phyloP scores from a whole-genome alignment of 164 flowering plant genomes.

The Cinnamomum micranthum region DNA sequence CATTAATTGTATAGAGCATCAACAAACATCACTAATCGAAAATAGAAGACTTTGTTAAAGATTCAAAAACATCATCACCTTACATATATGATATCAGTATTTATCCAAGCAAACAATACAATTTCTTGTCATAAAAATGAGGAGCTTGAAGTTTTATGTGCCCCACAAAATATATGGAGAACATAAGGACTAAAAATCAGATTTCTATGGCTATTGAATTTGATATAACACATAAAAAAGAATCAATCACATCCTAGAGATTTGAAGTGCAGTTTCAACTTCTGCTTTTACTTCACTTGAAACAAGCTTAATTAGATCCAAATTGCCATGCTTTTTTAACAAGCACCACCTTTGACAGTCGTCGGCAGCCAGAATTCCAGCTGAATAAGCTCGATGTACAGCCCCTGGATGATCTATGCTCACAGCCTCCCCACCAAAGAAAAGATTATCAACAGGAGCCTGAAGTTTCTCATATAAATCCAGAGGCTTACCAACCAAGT shows the following conservation, averaged over 20 bases:
- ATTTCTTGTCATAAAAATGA: neutral
- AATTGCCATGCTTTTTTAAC: conserved; percentile 31
- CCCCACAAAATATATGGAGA: neutral
- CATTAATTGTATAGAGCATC: neutral
- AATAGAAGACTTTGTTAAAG: too few species aligned
- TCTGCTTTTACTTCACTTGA: conserved; percentile 41
- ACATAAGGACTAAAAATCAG: neutral
- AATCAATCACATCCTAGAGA: conserved; percentile 67
- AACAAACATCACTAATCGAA: too few species aligned
- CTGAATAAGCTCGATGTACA: conserved; percentile 84
- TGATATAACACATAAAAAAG: neutral
- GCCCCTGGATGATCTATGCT: conserved; percentile 83
- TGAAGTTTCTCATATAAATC: conserved; percentile 73
- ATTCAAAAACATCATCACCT: too few species aligned
- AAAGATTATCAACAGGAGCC: conserved; percentile 63
- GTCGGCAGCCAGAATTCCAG: conserved; percentile 67
- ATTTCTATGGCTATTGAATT: neutral
- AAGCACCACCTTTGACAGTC: conserved; percentile 49
- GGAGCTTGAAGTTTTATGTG: neutral
- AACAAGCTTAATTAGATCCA: conserved; percentile 34
- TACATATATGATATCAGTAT: too few species aligned
- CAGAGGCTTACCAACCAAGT: conserved; percentile 64
- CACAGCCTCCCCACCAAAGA: conserved; percentile 92
- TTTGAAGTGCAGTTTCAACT: conserved; percentile 57
- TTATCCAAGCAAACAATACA: neutral